Base-by-base conservation (phyloP, 202 grass and related monocot species). In the Saccharum hybrid region DNA sequence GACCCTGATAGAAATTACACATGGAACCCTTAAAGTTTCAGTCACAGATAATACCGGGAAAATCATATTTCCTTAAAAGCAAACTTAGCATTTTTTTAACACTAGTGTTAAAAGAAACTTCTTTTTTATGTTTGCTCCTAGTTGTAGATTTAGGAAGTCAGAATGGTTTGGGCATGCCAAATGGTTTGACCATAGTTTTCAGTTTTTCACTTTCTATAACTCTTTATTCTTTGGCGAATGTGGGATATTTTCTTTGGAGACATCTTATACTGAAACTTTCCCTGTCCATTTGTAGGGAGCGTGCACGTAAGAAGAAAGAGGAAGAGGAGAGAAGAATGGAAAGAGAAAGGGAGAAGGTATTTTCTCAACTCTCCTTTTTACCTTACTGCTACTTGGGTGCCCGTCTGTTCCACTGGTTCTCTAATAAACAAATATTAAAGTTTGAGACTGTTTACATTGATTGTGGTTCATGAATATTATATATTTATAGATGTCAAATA, bases 281-380 rank as follows among this genome's bases (percentile, higher is more conserved):
- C 14, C 66, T 36, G 3, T 42, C 3, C 46, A 21, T 63, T 85
- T 88, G 46, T 69, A 99, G 96, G 45, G 96, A 99, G 77, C 89
- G 87, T 59, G 91, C 93, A 85, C 89, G 93, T 56, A 96, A 86
- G 82, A 99, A 92, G 88, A 99, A 94, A 89, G 91, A 99, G 73
- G 96, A 94, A 87, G 96, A 99, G 78, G 93, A 99, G 77, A 92
- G 38, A 87, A 85, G 79, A 87, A 89, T 85, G 86, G 91, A 99
- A 84, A 96, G 93, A 91, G 93, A 96, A 86, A 94, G 79, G 89
- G 96, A 99, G 26, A 99, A 96, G 91, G 96, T 94, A 83, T 67
- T 28, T 28, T 78, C 21, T 42, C 38, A 81, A 48, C 23, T 70
- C 31, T 43, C 60, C 21, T 10, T 76, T 81, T 85, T 11, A 68